Base-by-base conservation (phyloP, 108 stramenopile genomes). In the Cyclotella kingstonii region DNA sequence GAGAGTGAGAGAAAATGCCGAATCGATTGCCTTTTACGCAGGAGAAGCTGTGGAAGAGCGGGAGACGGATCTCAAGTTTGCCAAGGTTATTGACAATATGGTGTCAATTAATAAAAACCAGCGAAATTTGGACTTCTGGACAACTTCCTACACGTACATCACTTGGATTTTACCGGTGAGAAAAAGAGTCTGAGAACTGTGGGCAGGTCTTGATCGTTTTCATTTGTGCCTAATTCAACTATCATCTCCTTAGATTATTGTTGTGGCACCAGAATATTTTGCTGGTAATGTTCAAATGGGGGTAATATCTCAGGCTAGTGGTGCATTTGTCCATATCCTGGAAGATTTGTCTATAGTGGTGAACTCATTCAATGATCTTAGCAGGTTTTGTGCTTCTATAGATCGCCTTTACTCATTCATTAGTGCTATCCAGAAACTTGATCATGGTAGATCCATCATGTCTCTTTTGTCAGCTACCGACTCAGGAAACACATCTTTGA, bases 291-390 rank as follows among this genome's bases (percentile, higher is more conserved):
- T 89, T 28, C 69, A 84, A 54, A 50, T 89, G 33, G 87, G 87
- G 0, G 73, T 79, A 12, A 68, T 79, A 3, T 54, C 61, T 2
- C 78, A 79, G 52, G 61, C 78, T 17, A 65, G 61, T 36, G 22
- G 63, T 9, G 87, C 87, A 0, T 89, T 89, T 63, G 93, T 88
- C 34, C 97, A 98, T 57, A 91, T 96, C 49, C 72, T 96, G 10
- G 71, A 70, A 51, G 95, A 98, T 70, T 68, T 96, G 42, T 63
- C 63, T 0, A 30, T 89, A 21, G 79, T 89, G 22, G 64, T 89
- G 25, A 89, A 85, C 45, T 83, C 82, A 18, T 89, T 89, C 55
- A 80, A 77, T 28, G 71, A 80, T n/a, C 53, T 89, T 21, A 66
- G 67, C 18, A 48, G 47, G 7, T 89, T 89, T 44, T 66, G 74